Percentiles rank a stretch among this genome's conserved stretches.
These are phyloP conservation scores for Petasospora rhodanensis DNA, from an alignment of 1,139 yeast genomes.

Conservation along the genomic window DNA sequence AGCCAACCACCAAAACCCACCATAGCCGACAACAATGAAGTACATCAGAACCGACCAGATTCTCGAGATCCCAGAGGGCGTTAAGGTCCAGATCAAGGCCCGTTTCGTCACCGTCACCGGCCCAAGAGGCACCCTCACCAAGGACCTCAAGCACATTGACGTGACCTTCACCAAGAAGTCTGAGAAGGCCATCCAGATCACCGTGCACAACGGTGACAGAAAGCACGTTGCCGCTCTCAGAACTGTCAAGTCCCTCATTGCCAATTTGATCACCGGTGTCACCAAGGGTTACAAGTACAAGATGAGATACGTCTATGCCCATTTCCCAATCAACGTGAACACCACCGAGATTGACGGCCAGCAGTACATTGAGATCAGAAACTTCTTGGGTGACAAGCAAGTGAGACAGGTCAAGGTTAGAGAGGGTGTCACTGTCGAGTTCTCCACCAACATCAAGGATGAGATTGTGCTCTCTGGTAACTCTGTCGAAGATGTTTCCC, in stretches of 20 bases:
- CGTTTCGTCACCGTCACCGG: constrained; percentile 89
- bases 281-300: constrained; percentile 99
- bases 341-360: constrained; percentile 71
- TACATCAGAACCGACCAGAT: constrained; percentile 82
- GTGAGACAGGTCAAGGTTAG: constrained; percentile 80
- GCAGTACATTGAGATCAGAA: constrained; percentile 89
- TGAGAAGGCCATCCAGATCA: constrained; percentile 72
- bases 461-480: constrained; percentile 90
- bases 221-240: constrained; percentile 99
- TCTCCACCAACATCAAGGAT: constrained; percentile 85
- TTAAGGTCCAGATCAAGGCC: constrained; percentile 85
- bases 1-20: too few species aligned
- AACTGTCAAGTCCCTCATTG: constrained; percentile 92
- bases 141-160: constrained; percentile 91
- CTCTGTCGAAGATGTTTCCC: constrained; percentile 97
- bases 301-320: constrained; percentile 99
- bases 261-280: constrained; percentile 97
- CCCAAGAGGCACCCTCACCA: constrained; percentile 94
- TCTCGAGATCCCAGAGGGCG: constrained; percentile 92
- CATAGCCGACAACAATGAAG: constrained; percentile 24
- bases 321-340: constrained; percentile 99
- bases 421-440: constrained; percentile 85
- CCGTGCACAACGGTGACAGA: constrained; percentile 99
- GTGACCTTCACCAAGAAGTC: constrained; percentile 82
- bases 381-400: constrained; percentile 98